A percentile compares a stretch with the other conserved stretches of the same genome.
phyloP scores from a whole-genome alignment of 768 basidiomycete species.

The Nevesoporus exiguus region DNA sequence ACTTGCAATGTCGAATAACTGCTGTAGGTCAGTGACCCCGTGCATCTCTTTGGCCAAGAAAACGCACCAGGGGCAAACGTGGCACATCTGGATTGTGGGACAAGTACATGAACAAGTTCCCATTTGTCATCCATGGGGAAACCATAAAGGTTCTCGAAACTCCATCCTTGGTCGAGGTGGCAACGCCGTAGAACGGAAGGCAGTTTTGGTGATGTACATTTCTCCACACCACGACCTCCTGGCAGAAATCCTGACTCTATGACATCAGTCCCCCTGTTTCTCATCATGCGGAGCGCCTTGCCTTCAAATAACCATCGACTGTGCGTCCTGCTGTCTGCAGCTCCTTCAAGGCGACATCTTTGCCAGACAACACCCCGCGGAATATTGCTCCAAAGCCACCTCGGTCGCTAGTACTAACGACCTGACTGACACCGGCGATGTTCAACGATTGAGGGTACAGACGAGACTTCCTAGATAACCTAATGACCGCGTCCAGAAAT shows the following conservation, averaged over 20 bases:
- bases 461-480: constrained; percentile 29
- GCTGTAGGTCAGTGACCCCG: not conserved
- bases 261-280: not conserved
- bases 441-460: constrained; percentile 27
- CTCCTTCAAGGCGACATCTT: constrained; percentile 32
- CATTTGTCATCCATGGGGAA: constrained; percentile 28
- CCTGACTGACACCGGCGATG: constrained; percentile 16
- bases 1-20: constrained; percentile 38
- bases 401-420: constrained; percentile 10
- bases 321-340: constrained; percentile 20
- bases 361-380: constrained; percentile 25
- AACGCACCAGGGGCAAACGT: constrained; percentile 34
- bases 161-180: constrained; percentile 9
- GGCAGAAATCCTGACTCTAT: constrained; percentile 24
- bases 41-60: not conserved
- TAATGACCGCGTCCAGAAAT: constrained; percentile 28
- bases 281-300: constrained; percentile 3
- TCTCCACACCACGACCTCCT: constrained; percentile 32
- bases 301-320: constrained; percentile 26
- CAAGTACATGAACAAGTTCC: constrained; percentile 32
- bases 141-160: constrained; percentile 17
- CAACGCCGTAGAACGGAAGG: constrained; percentile 30
- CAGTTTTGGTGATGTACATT: constrained; percentile 30
- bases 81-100: constrained; percentile 21
- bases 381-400: constrained; percentile 36